Percentiles rank a stretch among this genome's conserved stretches.
These are phyloP conservation scores for Sporisorium exsertum DNA, from an alignment of 1,284 basidiomycete species.

Conservation along the genomic window DNA sequence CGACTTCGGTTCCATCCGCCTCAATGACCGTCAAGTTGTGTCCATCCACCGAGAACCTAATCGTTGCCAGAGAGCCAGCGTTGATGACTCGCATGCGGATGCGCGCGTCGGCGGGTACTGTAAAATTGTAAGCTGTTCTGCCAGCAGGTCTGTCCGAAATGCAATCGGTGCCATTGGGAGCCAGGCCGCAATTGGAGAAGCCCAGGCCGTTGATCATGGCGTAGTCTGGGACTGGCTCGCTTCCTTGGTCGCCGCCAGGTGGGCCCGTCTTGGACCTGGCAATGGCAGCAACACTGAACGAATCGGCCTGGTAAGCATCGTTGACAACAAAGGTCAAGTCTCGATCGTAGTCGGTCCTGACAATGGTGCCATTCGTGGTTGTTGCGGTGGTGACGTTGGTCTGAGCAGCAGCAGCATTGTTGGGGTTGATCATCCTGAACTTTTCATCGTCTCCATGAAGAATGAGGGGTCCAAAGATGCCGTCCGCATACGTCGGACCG, in stretches of 20 bases:
- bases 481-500: constrained; percentile 59
- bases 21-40: constrained; percentile 73
- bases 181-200: constrained; percentile 64
- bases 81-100: constrained; percentile 74
- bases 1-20: constrained; percentile 72
- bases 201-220: constrained; percentile 73
- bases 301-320: constrained; percentile 58
- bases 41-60: constrained; percentile 71
- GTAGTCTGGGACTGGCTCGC: constrained; percentile 69
- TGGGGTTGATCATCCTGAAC: constrained; percentile 24
- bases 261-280: constrained; percentile 41
- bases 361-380: constrained; percentile 29
- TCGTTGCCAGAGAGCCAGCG: constrained; percentile 44
- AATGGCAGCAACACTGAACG: constrained; percentile 55
- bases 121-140: constrained; percentile 39
- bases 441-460: constrained; percentile 66
- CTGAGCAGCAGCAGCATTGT: constrained; percentile 10
- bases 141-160: constrained; percentile 39
- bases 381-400: constrained; percentile 11
- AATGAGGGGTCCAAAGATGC: constrained; percentile 65
- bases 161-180: constrained; percentile 51
- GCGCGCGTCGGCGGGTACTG: constrained; percentile 66
- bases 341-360: constrained; percentile 58
- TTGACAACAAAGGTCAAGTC: constrained; percentile 58
- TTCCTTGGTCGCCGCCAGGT: constrained; percentile 49